Evolutionary conservation across 352 stramenopile genomes (phyloP).

Genomic region (Phytophthora syringae): DNA sequence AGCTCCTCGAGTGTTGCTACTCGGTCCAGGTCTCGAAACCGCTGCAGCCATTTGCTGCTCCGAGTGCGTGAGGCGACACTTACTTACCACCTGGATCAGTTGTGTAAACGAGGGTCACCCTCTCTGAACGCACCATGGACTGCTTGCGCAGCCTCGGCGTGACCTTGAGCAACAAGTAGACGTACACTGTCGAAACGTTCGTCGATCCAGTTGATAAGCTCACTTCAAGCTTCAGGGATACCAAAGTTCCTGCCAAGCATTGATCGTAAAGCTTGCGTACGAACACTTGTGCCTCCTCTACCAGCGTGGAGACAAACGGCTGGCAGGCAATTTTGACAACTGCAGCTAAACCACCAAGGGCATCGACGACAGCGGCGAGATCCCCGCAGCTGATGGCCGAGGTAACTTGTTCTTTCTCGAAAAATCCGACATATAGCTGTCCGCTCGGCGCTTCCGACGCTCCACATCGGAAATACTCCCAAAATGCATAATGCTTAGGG

Average conservation of each 20-base stretch:
- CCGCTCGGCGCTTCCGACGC: background rate
- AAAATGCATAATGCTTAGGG: conserved; percentile 10
- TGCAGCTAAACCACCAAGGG: background rate
- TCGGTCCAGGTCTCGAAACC: no score
- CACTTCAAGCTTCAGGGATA: background rate
- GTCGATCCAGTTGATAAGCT: conserved; percentile 9
- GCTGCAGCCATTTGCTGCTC: background rate
- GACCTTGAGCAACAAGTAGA: background rate
- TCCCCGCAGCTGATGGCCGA: background rate
- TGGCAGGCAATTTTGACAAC: background rate
- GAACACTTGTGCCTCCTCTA: conserved; percentile 1
- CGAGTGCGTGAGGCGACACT: background rate
- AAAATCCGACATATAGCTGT: conserved; percentile 9
- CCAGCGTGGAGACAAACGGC: background rate
- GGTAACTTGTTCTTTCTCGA: conserved; percentile 11
- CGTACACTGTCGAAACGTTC: conserved; percentile 1
- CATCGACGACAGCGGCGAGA: background rate
- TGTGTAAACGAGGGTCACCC: background rate
- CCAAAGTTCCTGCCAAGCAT: background rate
- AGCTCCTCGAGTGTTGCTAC: no score
- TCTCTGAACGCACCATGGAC: background rate
- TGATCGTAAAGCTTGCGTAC: background rate
- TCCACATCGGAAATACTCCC: background rate
- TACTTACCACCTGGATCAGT: background rate
- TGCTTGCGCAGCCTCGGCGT: background rate